A percentile compares a stretch with the other conserved stretches of the same genome.
phyloP scores from a whole-genome alignment of 768 basidiomycete genomes.

The Mycena kentingensis region DNA sequence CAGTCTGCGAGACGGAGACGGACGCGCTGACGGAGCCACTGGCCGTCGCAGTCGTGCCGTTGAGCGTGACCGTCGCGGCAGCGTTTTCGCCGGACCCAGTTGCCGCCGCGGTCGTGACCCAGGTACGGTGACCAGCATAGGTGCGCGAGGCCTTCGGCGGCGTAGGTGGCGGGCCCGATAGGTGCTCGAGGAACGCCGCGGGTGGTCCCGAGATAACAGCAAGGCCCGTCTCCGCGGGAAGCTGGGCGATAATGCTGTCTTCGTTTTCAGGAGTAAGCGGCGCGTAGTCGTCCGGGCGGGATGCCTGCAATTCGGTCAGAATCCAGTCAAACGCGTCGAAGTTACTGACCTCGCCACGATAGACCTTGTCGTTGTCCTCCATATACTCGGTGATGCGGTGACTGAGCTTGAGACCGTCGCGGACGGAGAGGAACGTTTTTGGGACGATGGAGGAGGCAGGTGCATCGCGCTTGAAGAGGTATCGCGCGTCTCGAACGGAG shows the following conservation, averaged over 20 bases:
- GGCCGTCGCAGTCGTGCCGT: background rate
- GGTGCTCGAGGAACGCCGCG: background rate
- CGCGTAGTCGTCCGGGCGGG: background rate
- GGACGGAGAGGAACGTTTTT: background rate
- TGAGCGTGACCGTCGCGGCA: background rate
- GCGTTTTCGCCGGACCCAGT: background rate
- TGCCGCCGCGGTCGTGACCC: background rate
- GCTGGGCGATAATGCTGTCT: background rate
- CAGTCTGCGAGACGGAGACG: background rate
- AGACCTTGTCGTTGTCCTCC: slow-evolving; percentile 3
- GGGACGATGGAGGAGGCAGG: background rate
- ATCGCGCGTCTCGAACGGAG: background rate
- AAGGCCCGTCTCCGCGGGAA: background rate
- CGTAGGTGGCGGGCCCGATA: background rate
- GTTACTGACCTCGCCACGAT: background rate
- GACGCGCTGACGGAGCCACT: background rate
- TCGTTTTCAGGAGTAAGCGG: background rate
- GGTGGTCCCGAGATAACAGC: background rate
- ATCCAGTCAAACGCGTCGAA: too few species aligned
- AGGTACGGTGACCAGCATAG: background rate
- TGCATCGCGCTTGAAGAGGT: background rate
- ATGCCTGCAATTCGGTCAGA: background rate
- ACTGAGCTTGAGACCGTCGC: background rate
- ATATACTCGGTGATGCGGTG: background rate
- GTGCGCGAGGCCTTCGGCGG: background rate